Evolutionary conservation across 2,329 filamentous ascomycete genomes (phyloP).

Genomic region (Exophiala lecanii-corni): DNA sequence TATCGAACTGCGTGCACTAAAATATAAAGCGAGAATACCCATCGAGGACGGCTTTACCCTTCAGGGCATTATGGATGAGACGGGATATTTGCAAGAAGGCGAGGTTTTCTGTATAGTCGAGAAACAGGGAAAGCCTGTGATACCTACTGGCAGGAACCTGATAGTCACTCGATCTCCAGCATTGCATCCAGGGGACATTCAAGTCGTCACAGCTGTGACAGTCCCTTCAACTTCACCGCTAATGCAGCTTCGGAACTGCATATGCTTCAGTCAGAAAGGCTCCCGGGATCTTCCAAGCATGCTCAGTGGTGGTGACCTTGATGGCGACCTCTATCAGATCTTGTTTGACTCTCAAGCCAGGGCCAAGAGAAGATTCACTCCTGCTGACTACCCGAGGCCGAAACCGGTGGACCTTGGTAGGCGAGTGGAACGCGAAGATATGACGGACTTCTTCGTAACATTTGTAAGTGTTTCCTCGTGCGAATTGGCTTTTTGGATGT

Average conservation of each 20-base stretch:
- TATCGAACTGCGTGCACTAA: constrained; percentile 67
- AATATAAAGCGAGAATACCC: constrained; percentile 72
- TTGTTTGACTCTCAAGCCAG: constrained; percentile 58
- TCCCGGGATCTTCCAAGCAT: constrained; percentile 70
- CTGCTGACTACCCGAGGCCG: constrained; percentile 67
- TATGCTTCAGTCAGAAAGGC: constrained; percentile 72
- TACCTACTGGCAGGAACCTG: constrained; percentile 41
- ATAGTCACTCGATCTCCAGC: constrained; percentile 75
- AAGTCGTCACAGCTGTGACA: constrained; percentile 56
- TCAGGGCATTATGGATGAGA: constrained; percentile 82
- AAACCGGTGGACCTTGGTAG: constrained; percentile 56
- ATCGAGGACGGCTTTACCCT: constrained; percentile 68
- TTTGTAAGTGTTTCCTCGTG: constrained; percentile 41
- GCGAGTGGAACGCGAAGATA: constrained; percentile 58
- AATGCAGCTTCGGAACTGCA: constrained; percentile 61
- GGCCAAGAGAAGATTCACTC: constrained; percentile 33
- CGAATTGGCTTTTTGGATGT: no score
- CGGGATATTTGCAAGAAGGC: constrained; percentile 59
- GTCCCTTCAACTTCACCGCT: constrained; percentile 60
- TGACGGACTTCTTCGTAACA: constrained; percentile 74
- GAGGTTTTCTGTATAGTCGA: constrained; percentile 64
- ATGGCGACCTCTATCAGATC: constrained; percentile 76
- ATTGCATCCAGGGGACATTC: constrained; percentile 76
- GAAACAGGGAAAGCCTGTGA: constrained; percentile 30
- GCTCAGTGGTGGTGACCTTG: constrained; percentile 75